These are phyloP conservation scores for Sporisorium scitamineum DNA, from an alignment of 1,284 basidiomycete genomes.

Conservation along the genomic window DNA sequence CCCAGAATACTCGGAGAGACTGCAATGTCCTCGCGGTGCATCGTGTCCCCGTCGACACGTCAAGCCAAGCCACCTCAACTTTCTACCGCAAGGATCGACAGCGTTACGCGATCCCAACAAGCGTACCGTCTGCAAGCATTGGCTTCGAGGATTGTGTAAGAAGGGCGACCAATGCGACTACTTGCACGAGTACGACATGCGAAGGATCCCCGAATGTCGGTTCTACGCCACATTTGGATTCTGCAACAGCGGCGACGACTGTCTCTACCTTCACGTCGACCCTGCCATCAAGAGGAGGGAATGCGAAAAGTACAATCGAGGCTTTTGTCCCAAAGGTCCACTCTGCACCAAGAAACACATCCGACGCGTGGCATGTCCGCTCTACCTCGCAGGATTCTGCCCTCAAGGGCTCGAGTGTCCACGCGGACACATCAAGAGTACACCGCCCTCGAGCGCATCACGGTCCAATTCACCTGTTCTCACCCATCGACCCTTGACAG, in stretches of 20 bases:
- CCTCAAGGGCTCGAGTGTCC: constrained; percentile 91
- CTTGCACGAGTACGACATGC: constrained; percentile 96
- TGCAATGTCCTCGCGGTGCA: constrained; percentile 48
- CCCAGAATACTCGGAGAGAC: constrained; percentile 48
- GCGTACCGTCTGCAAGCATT: constrained; percentile 91
- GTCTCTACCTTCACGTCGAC: constrained; percentile 96
- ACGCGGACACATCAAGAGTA: constrained; percentile 77
- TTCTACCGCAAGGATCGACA: constrained; percentile 26
- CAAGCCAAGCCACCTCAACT: constrained; percentile 49
- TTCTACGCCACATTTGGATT: constrained; percentile 99
- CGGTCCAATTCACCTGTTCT: constrained; percentile 62
- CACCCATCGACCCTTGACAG: constrained; percentile 64
- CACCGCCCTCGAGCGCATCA: constrained; percentile 60
- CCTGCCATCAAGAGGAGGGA: constrained; percentile 82
- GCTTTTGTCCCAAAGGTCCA: constrained; percentile 84
- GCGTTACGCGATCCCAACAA: constrained; percentile 72
- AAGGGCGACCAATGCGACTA: constrained; percentile 99
- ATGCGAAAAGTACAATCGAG: constrained; percentile 94
- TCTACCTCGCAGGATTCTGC: constrained; percentile 94
- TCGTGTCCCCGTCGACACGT: constrained; percentile 57
- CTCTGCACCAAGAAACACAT: constrained; percentile 92
- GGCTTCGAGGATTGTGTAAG: constrained; percentile 97
- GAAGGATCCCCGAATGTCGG: constrained; percentile 99
- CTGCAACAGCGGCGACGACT: constrained; percentile 97
- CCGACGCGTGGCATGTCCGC: constrained; percentile 86